Percentiles rank a stretch among this genome's conserved stretches.
Conservation (phyloP, 192 early-diverging fungal species). For the Funneliformis mosseae region DNA sequence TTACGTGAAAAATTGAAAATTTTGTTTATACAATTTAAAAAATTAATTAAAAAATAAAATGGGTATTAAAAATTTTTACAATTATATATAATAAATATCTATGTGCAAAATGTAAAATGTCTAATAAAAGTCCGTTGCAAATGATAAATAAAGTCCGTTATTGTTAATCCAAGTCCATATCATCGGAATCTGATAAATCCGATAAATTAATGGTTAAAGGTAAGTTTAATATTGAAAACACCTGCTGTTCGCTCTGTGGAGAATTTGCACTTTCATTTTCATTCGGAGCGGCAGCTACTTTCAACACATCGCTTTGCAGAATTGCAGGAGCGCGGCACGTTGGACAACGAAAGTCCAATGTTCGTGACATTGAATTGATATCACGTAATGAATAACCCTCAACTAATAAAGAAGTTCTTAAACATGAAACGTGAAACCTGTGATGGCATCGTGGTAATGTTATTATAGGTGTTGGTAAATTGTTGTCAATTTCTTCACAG, state of each 20-base stretch:
- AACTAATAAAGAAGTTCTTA: constrained; percentile 23
- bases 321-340: constrained; percentile 14
- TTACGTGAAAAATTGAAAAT: too few species aligned
- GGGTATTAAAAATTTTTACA: too few species aligned
- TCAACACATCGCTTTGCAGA: constrained; percentile 1
- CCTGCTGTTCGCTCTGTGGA: background rate
- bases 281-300: background rate
- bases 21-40: too few species aligned
- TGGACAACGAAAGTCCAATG: constrained; percentile 15
- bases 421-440: constrained; percentile 26
- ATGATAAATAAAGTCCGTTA: background rate
- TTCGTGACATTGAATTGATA: background rate
- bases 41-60: too few species aligned
- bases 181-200: background rate
- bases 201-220: background rate
- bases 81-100: too few species aligned
- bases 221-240: background rate
- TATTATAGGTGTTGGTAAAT: background rate
- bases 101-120: too few species aligned
- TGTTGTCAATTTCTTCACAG: constrained; percentile 20
- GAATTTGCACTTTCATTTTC: background rate
- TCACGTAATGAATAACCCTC: constrained; percentile 17
- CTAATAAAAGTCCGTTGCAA: too few species aligned
- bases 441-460: constrained; percentile 32
- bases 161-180: constrained; percentile 1